These are phyloP conservation scores for Bidens hawaiensis DNA, from an alignment of 140 eudicot species.

Conservation along the genomic window DNA sequence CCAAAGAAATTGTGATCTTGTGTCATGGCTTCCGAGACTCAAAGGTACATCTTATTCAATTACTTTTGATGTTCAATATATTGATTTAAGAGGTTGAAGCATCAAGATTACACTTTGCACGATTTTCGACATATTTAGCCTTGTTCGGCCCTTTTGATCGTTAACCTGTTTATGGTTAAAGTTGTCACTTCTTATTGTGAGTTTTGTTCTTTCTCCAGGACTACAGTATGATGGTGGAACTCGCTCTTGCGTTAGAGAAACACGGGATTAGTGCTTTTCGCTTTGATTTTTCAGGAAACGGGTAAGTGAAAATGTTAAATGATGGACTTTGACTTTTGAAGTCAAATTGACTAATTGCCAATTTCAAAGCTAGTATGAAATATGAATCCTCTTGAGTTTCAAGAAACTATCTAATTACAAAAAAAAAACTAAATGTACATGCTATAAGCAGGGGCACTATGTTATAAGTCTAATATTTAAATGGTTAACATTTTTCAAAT, in stretches of 20 bases:
- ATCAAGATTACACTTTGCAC: background rate
- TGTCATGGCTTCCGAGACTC: slow-evolving; percentile 54
- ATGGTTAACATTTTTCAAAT: background rate
- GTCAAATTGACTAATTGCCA: background rate
- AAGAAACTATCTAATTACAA: background rate
- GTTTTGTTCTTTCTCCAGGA: slow-evolving; percentile 37
- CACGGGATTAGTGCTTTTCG: slow-evolving; percentile 73
- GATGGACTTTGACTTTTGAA: background rate
- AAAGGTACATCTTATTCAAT: slow-evolving; percentile 25
- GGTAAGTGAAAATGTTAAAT: slow-evolving; percentile 36
- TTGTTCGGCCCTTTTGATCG: background rate
- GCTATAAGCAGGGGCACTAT: background rate
- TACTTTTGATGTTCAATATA: background rate
- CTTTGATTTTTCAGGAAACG: slow-evolving; percentile 89
- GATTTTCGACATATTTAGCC: background rate
- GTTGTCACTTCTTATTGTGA: background rate
- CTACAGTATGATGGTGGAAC: slow-evolving; percentile 38
- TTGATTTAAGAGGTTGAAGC: background rate
- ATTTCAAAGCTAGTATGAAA: background rate
- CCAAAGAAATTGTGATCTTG: slow-evolving; percentile 39
- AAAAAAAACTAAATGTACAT: background rate
- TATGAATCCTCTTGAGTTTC: background rate
- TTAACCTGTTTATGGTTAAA: background rate
- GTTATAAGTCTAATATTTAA: background rate
- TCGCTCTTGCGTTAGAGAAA: slow-evolving; percentile 52